These are phyloP conservation scores for Aristolochia fimbriata DNA, from an alignment of 164 flowering plant genomes.

Conservation along the genomic window DNA sequence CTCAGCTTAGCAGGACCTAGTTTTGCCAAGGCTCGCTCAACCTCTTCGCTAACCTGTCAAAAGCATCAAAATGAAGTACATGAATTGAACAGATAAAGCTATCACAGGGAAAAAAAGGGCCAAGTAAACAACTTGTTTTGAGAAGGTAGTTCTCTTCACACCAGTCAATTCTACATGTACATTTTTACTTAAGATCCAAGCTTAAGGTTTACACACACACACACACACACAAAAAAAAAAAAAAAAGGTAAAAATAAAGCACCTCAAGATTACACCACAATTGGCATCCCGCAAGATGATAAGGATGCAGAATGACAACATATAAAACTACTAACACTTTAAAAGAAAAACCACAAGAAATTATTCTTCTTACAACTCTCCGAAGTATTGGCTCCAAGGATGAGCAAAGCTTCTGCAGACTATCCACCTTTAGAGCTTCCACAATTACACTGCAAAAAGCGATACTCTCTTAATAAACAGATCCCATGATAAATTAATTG, in stretches of 20 bases:
- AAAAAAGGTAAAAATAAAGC: no score
- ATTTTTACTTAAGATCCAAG: no score
- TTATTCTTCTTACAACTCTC: conserved; percentile 68
- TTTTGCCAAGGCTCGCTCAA: conserved; percentile 89
- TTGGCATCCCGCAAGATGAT: neutral
- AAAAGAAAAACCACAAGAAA: conserved; percentile 4
- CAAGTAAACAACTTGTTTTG: no score
- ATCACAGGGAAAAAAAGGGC: no score
- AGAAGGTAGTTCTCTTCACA: no score
- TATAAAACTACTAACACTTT: neutral
- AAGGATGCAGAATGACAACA: neutral
- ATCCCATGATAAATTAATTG: no score
- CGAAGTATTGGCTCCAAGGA: conserved; percentile 99
- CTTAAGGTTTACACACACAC: no score
- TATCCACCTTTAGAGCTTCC: conserved; percentile 95
- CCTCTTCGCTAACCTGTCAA: conserved; percentile 86
- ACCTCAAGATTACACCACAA: no score
- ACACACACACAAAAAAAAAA: no score
- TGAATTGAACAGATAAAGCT: no score
- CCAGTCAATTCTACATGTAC: no score
- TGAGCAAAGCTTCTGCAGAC: conserved; percentile 90
- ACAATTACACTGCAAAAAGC: conserved; percentile 82
- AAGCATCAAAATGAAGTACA: no score
- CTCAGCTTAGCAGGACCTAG: conserved; percentile 54
- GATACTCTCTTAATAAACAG: conserved; percentile 9